Base-by-base conservation (phyloP, 1,284 basidiomycete species). In the Lignosus rhinocerotis region DNA sequence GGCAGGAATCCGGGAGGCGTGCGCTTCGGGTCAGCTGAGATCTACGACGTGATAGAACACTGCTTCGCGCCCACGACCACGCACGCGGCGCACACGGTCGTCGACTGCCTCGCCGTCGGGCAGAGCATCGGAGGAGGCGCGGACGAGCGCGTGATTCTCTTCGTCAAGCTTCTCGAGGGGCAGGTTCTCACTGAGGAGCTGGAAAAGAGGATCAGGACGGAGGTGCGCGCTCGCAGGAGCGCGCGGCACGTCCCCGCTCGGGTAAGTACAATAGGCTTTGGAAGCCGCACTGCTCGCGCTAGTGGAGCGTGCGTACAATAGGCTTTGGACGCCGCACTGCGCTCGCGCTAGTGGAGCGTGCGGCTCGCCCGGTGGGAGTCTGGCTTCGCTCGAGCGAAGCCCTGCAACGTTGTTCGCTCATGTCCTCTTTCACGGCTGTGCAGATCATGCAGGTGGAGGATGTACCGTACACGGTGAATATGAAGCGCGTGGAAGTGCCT, bases 381-480 rank as follows among this genome's bases (percentile, higher is more conserved):
- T 44, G 47, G 19, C 32, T 36, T 48, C 34, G 52, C 51, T 19
- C 17, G 17, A 6, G 51, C 51, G 53, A 43, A 55, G 60, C 55
- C 63, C 56, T 58, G 59, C 52, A 64, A 67, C 58, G 63, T 64
- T 67, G 46, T 56, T 42, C 36, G 46, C 51, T 60, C 49, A 57
- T 63, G 63, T 34, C 21, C 31, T 38, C 46, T 48, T 46, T 19
- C 31, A 21, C 51, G 54, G 58, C 58, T 51, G 58, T 63, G 63
- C 72, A 89, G 82, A 85, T 93, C 59, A 75, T 91, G 16, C 83
- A 86, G 68, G 88, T 88, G 4, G 63, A 71, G 10, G 92, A 92
- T 70, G 83, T 93, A 31, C 92, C 92, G 14, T 90, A 93, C 72
- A 96, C 93, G 12, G 75, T 94, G 54, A 95, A 94, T 64, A 88